Base-by-base conservation (phyloP, 805 yeast genomes). In the Monosporozyma siamensis region DNA sequence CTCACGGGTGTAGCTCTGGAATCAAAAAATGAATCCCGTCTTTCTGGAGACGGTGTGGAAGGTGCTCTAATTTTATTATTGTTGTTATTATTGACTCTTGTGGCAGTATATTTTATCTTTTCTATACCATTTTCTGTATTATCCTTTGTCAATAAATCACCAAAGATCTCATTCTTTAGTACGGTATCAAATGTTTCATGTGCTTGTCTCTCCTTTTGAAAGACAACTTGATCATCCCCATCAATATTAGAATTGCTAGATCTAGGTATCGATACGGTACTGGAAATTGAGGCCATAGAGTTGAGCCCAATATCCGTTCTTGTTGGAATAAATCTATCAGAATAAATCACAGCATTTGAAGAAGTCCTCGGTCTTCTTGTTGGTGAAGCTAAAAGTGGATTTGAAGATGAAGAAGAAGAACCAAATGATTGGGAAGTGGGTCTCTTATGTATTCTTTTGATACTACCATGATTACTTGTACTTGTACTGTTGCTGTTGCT, bases 251-350 rank as follows among this genome's bases (percentile, higher is more conserved):
- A 15, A 1, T 49, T 42, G 5, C 51, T 53, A 12, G 54, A 47
- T 14, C 32, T 43, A 37, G 59, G 61, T 34, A 61, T 55, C 14
- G 53, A 53, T 20, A 54, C 48, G 4, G 48, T 38, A 20, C 47
- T 59, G 25, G 51, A 56, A n/a, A 61, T 48, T 15, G 58, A 72
- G 59, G 78, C 82, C 6, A 95, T 95, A 0, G 96, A 87, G 54
- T 86, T 92, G 12, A 90, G 66, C 54, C 87, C 94, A 21, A 87
- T 75, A 1, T 95, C 95, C 1, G 85, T 79, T 39, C 98, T 66
- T 46, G 76, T 78, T 4, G 98, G 98, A 22, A 92, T 85, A 60
- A 78, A 87, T 43, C 97, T 68, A 61, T 89, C 98, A 48, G 84
- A 79, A 63, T 82, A 84, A 1, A 76, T 68, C 5, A 48, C 47